Percentiles rank a stretch among this genome's conserved stretches.
phyloP scores from a whole-genome alignment of 352 stramenopile species.

The Globisporangium radiosum region DNA sequence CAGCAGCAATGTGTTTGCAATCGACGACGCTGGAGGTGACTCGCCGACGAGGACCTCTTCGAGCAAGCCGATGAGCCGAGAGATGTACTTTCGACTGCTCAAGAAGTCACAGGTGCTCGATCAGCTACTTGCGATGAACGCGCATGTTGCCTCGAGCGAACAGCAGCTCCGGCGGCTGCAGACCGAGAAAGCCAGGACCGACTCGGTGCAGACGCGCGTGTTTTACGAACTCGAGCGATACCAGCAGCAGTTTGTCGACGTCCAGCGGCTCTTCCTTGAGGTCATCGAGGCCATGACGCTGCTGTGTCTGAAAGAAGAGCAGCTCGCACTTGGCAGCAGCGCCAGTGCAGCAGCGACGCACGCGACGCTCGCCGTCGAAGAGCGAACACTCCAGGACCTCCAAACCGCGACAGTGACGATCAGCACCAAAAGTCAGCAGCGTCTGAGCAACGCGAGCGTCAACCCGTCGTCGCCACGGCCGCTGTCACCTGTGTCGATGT shows the following conservation, averaged over 20 bases:
- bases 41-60: neutral
- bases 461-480: neutral
- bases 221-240: conserved; percentile 48
- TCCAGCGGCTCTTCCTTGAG: conserved; percentile 43
- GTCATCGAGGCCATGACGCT: conserved; percentile 40
- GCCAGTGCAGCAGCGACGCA: conserved; percentile 8
- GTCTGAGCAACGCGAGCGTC: neutral
- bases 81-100: conserved; percentile 58
- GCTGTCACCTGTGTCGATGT: conserved; percentile 3
- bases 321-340: conserved; percentile 18
- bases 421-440: neutral
- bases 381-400: conserved; percentile 45
- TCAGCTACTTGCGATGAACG: conserved; percentile 37
- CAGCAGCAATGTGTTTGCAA: neutral
- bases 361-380: conserved; percentile 24
- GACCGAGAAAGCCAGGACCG: conserved; percentile 32
- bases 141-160: conserved; percentile 30
- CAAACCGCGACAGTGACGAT: conserved; percentile 19
- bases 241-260: conserved; percentile 43
- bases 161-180: conserved; percentile 37
- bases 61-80: conserved; percentile 29
- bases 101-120: conserved; percentile 66
- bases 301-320: conserved; percentile 33
- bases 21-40: neutral
- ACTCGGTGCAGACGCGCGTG: conserved; percentile 43